These are phyloP conservation scores for Lathyrus tuberosus DNA, from an alignment of 306 rosid genomes.

Conservation along the genomic window DNA sequence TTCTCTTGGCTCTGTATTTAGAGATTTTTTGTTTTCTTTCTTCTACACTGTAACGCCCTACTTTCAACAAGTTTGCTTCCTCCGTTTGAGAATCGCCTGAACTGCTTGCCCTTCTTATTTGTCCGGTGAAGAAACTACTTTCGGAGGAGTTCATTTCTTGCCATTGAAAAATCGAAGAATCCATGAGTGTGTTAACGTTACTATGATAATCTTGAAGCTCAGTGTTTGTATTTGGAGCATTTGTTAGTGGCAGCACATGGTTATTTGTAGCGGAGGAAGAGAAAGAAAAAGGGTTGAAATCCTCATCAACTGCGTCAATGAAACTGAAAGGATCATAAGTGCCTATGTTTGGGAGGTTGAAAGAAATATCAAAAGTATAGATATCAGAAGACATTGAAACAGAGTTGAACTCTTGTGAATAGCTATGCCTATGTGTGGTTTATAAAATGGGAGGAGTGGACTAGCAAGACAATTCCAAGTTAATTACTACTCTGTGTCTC, in stretches of 20 bases:
- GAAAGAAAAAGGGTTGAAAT: conserved; percentile 43
- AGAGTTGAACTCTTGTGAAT: conserved; percentile 17
- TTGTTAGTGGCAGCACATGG: no score
- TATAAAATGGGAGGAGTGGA: not conserved
- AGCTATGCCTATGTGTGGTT: not conserved
- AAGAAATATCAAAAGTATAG: conserved; percentile 49
- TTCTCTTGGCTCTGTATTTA: conserved; percentile 86
- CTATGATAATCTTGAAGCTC: conserved; percentile 44
- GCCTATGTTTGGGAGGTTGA: conserved; percentile 38
- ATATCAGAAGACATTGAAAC: conserved; percentile 74
- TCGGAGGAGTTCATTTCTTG: conserved; percentile 54
- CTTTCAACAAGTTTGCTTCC: conserved; percentile 62
- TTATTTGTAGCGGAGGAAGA: conserved; percentile 42
- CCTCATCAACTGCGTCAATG: conserved; percentile 43
- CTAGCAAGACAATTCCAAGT: not conserved
- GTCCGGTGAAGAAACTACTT: conserved; percentile 44
- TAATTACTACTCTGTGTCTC: not conserved
- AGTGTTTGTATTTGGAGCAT: no score
- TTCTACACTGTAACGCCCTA: conserved; percentile 74
- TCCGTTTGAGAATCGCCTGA: conserved; percentile 70
- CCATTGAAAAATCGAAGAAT: conserved; percentile 44
- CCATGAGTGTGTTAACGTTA: conserved; percentile 50
- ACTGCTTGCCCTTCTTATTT: conserved; percentile 69
- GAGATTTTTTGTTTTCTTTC: conserved; percentile 85
- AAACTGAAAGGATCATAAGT: conserved; percentile 51